phyloP scores from a whole-genome alignment of 768 basidiomycete species.

The Termitomyces sp. region DNA sequence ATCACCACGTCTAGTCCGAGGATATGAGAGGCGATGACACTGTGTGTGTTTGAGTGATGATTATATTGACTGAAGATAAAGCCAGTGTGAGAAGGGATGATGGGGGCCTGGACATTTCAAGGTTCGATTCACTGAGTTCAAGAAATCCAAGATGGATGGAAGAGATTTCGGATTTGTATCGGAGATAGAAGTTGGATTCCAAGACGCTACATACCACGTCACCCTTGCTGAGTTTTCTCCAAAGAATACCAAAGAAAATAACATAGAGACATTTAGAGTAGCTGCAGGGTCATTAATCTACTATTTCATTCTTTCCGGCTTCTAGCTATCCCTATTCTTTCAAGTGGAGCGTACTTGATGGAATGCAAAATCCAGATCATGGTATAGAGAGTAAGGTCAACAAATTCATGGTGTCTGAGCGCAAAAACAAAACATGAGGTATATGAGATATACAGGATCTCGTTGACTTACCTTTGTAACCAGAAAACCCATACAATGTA shows the following conservation, averaged over 20 bases:
- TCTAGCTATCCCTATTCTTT: background rate
- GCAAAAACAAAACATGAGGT: no score
- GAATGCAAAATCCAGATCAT: background rate
- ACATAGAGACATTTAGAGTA: no score
- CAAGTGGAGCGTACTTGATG: background rate
- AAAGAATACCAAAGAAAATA: no score
- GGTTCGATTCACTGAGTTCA: background rate
- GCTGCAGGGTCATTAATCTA: background rate
- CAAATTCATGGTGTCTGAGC: no score
- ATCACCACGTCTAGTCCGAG: background rate
- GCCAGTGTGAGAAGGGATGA: background rate
- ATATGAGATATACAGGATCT: background rate
- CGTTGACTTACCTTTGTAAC: background rate
- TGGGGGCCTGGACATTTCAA: background rate
- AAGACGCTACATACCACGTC: no score
- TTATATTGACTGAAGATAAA: background rate
- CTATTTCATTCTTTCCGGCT: background rate
- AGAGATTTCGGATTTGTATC: background rate
- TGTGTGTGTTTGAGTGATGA: background rate
- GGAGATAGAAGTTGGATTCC: background rate
- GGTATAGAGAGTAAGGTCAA: background rate
- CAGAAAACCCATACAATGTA: background rate
- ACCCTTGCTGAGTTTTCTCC: background rate
- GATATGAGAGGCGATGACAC: background rate
- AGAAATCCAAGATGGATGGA: background rate